Percentiles rank a stretch among this genome's conserved stretches.
Conservation (phyloP, 257 asterid genomes). For the Phtheirospermum japonicum region DNA sequence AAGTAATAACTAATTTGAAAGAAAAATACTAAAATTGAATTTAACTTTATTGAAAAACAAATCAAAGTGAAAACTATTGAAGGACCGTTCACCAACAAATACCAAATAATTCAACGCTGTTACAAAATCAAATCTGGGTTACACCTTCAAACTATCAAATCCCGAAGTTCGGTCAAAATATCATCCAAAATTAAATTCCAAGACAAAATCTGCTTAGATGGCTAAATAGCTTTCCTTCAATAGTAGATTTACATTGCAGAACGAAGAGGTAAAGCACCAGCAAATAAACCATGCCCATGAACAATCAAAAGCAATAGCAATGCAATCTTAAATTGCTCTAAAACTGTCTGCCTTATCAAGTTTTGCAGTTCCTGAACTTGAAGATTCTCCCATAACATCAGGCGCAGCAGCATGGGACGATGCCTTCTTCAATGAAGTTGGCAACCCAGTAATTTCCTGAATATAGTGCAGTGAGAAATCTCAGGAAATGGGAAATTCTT, state of each 20-base stretch:
- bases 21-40: too few relatives aligned
- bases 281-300: background rate
- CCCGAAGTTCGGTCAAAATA: background rate
- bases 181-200: background rate
- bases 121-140: background rate
- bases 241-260: constrained; percentile 16
- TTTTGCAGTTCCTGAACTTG: constrained; percentile 75
- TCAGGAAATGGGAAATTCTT: constrained; percentile 1
- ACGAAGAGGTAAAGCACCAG: constrained; percentile 4
- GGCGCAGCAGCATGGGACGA: constrained; percentile 48
- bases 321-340: constrained; percentile 35
- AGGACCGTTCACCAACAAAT: background rate
- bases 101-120: background rate
- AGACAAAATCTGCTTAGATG: constrained; percentile 10
- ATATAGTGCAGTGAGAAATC: constrained; percentile 15
- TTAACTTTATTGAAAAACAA: background rate
- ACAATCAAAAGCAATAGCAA: background rate
- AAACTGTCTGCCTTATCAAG: constrained; percentile 65
- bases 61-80: background rate
- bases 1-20: too few relatives aligned
- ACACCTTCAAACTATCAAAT: constrained; percentile 6
- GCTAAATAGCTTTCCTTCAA: background rate
- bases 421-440: constrained; percentile 66
- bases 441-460: constrained; percentile 87
- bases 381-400: constrained; percentile 71